phyloP scores from a whole-genome alignment of 805 yeast species.

The Candida vaughaniae region DNA sequence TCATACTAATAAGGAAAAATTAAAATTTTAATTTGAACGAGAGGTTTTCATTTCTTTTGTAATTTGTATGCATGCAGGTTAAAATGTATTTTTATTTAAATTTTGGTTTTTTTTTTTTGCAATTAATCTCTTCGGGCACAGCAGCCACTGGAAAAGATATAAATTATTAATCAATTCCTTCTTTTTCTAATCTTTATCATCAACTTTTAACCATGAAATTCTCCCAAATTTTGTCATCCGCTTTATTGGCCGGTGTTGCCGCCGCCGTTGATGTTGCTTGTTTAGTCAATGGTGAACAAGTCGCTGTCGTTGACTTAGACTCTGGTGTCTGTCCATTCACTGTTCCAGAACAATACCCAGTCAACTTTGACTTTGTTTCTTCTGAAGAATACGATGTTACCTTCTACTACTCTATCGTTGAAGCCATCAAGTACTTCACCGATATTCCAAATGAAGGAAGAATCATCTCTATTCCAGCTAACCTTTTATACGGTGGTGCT shows the following conservation, averaged over 20 bases:
- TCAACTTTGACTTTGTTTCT: slow-evolving; percentile 25
- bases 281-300: slow-evolving; percentile 30
- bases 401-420: slow-evolving; percentile 33
- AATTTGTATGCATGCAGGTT: background rate
- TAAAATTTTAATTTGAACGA: background rate
- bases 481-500: slow-evolving; percentile 21
- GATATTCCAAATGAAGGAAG: slow-evolving; percentile 36
- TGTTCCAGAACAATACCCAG: slow-evolving; percentile 28
- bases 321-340: slow-evolving; percentile 41
- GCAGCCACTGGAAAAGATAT: too few species aligned
- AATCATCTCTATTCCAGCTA: slow-evolving; percentile 33
- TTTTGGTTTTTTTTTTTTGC: background rate
- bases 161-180: too few species aligned
- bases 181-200: background rate
- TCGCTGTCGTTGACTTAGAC: slow-evolving; percentile 38
- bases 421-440: slow-evolving; percentile 26
- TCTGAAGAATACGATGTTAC: slow-evolving; percentile 31
- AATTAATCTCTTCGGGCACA: too few species aligned
- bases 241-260: slow-evolving; percentile 23
- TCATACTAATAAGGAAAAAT: background rate
- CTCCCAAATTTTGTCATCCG: slow-evolving; percentile 13
- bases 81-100: too few species aligned
- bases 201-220: slow-evolving; percentile 11
- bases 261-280: slow-evolving; percentile 37
- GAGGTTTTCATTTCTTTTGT: background rate